Evolutionary conservation across 441 rosid genomes (phyloP).

Genomic region (Adansonia gregorii): DNA sequence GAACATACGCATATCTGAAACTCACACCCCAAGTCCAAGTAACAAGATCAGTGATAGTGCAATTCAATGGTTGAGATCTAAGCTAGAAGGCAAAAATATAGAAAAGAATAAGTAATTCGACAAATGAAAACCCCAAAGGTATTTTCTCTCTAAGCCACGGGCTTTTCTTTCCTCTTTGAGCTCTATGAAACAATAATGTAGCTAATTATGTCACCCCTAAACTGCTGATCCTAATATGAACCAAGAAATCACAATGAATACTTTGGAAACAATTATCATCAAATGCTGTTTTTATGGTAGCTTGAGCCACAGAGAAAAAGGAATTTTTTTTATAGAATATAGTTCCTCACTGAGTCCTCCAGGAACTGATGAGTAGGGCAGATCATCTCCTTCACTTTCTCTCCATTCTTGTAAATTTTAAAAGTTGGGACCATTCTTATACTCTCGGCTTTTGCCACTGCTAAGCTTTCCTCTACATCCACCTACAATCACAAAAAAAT

Average conservation of each 20-base stretch:
- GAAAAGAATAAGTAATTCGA: conserved; percentile 19
- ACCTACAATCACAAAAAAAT: conserved; percentile 36
- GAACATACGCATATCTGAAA: too few species aligned
- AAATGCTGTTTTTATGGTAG: conserved; percentile 11
- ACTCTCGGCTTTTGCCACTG: conserved; percentile 47
- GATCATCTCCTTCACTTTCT: conserved; percentile 58
- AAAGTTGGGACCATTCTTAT: conserved; percentile 56
- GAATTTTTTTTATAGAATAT: conserved; percentile 37
- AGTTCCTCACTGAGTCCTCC: conserved; percentile 48
- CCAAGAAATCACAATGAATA: conserved; percentile 23
- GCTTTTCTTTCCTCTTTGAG: conserved; percentile 4
- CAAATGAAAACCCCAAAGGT: conserved; percentile 25
- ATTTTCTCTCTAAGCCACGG: conserved; percentile 14
- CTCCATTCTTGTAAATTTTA: conserved; percentile 53
- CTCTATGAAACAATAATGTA: conserved; percentile 29
- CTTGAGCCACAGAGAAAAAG: conserved; percentile 16
- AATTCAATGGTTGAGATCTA: neutral
- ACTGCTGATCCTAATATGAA: conserved; percentile 32
- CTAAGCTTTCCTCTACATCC: conserved; percentile 53
- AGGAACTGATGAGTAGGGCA: conserved; percentile 51
- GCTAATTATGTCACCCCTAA: conserved; percentile 33
- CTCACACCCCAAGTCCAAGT: too few species aligned
- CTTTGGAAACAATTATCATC: conserved; percentile 24
- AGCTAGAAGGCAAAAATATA: neutral
- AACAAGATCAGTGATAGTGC: neutral